Conservation (phyloP, 805 yeast genomes). For the Zygosaccharomyces rouxii region DNA sequence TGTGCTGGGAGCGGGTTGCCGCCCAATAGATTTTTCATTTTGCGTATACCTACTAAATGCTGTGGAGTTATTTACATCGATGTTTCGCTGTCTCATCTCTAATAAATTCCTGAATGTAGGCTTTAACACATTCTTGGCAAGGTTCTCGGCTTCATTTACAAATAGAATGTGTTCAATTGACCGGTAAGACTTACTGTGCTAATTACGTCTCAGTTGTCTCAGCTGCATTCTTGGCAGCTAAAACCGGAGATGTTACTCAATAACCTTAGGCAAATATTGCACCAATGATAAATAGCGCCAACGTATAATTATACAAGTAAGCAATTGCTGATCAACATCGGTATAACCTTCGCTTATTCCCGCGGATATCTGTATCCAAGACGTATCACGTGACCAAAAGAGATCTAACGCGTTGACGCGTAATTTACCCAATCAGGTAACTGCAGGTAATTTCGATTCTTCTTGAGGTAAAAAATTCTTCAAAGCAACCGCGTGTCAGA, state of each 20-base stretch:
- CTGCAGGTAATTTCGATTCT: conserved; percentile 1
- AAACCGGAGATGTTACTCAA: too few relatives aligned
- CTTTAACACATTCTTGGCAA: neutral
- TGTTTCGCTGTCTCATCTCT: neutral
- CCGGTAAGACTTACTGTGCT: neutral
- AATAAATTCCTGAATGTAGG: neutral
- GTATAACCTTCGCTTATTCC: too few relatives aligned
- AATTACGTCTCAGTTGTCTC: neutral
- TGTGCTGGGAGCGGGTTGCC: too few relatives aligned
- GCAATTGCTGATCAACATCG: too few relatives aligned
- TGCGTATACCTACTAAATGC: too few relatives aligned
- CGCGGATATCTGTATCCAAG: too few relatives aligned
- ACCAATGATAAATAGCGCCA: neutral
- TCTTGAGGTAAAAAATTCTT: conserved; percentile 4
- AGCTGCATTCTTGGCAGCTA: neutral
- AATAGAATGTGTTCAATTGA: neutral
- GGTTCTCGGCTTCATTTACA: neutral
- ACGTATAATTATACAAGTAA: too few relatives aligned
- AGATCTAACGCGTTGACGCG: conserved; percentile 6
- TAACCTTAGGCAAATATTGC: too few relatives aligned
- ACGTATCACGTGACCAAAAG: neutral
- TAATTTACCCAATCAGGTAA: conserved; percentile 1
- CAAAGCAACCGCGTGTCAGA: conserved; percentile 5
- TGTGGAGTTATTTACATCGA: too few relatives aligned
- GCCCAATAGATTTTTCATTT: too few relatives aligned